A percentile compares a stretch with the other conserved stretches of the same genome.
phyloP scores from a whole-genome alignment of 257 asterid genomes.

The Primulina huaijiensis region DNA sequence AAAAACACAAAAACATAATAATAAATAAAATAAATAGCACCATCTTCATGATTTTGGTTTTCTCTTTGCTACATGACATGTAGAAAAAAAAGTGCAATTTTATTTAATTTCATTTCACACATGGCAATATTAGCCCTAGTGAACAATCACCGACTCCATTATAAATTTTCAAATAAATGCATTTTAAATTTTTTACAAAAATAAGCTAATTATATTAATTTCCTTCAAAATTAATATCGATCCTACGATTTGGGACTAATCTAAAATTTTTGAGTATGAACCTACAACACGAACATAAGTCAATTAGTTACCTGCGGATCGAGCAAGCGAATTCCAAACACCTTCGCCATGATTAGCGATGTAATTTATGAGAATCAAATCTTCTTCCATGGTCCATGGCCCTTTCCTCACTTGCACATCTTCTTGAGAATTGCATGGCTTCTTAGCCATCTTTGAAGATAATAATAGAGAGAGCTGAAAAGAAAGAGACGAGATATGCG shows the following conservation, averaged over 20 bases:
- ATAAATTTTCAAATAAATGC: too few relatives aligned
- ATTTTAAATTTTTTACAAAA: too few relatives aligned
- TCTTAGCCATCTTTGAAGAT: conserved; percentile 54
- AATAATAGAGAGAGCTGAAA: conserved; percentile 11
- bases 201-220: too few relatives aligned
- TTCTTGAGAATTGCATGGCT: conserved; percentile 58
- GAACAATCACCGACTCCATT: too few relatives aligned
- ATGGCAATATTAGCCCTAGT: background rate
- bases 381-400: conserved; percentile 99
- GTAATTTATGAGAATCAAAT: conserved; percentile 85
- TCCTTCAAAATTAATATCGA: too few relatives aligned
- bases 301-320: conserved; percentile 65
- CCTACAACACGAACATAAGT: background rate
- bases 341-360: conserved; percentile 98
- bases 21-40: background rate
- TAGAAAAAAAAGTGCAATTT: too few relatives aligned
- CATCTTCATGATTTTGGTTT: conserved; percentile 11
- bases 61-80: background rate
- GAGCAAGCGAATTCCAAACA: conserved; percentile 94
- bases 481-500: conserved; percentile 23
- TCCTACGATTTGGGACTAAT: too few relatives aligned
- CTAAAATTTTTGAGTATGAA: background rate
- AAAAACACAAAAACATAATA: background rate
- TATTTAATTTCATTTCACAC: too few relatives aligned
- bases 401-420: conserved; percentile 96